These are phyloP conservation scores for Cymbopogon citratus DNA, from an alignment of 176 grass and related monocot species.

Conservation along the genomic window DNA sequence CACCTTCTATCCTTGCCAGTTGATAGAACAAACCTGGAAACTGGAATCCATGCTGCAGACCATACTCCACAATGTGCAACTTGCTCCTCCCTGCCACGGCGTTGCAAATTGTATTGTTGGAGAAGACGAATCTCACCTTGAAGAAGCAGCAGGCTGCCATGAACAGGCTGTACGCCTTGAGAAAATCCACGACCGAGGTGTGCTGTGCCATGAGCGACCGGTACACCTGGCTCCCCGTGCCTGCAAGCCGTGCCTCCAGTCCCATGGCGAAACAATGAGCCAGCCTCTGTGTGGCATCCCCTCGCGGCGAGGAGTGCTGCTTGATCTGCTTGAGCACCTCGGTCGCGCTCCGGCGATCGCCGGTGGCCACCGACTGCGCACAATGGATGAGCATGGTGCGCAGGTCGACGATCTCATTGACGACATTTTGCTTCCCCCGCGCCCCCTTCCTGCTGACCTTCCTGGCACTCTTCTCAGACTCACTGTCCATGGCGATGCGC, in stretches of 20 bases:
- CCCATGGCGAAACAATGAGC: conserved; percentile 53
- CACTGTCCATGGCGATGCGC: conserved; percentile 12
- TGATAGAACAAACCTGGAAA: conserved; percentile 8
- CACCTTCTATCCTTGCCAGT: conserved; percentile 21
- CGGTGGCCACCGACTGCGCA: conserved; percentile 46
- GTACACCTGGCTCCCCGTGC: conserved; percentile 55
- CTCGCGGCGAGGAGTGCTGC: conserved; percentile 38
- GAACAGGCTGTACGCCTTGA: conserved; percentile 42
- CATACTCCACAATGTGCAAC: conserved; percentile 50
- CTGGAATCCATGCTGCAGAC: conserved; percentile 37
- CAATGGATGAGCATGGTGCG: conserved; percentile 70
- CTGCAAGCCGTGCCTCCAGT: conserved; percentile 52
- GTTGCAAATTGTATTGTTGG: conserved; percentile 28
- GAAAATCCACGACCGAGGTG: conserved; percentile 23
- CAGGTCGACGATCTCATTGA: conserved; percentile 48
- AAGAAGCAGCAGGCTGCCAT: conserved; percentile 39
- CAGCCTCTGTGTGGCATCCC: conserved; percentile 41
- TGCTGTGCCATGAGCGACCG: conserved; percentile 23
- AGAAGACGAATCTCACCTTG: conserved; percentile 20
- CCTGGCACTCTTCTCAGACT: conserved; percentile 14
- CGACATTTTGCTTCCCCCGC: background rate
- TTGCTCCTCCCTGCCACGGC: conserved; percentile 18
- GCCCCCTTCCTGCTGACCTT: background rate
- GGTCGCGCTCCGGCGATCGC: conserved; percentile 32
- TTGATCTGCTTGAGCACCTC: conserved; percentile 56